Base-by-base conservation (phyloP, 1,284 basidiomycete genomes). In the Rhizopogon parksii region DNA sequence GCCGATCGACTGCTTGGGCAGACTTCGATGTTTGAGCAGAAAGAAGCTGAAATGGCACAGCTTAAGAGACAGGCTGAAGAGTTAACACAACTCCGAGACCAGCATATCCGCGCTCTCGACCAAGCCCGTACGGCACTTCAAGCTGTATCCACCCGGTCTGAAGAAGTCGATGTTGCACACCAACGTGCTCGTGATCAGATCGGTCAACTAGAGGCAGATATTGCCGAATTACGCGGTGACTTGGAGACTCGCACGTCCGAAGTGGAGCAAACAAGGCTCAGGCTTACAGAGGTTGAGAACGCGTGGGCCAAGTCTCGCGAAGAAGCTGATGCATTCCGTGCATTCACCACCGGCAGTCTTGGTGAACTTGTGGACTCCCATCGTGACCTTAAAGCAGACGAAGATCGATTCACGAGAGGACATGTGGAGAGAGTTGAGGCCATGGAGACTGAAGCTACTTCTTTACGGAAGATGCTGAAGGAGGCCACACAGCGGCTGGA, bases 261-360 rank as follows among this genome's bases (percentile, higher is more conserved):
- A 65, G 78, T 82, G 6, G 91, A 93, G 55, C 68, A 77, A n/a
- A 75, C 84, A 1, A 76, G 79, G 38, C 68, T 73, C 8, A 77
- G 84, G 49, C 70, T 91, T 40, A 73, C 77, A 19, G 89, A 94
- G 55, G 82, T 85, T 12, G 90, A 95, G 66, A 88, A 87, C 59
- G 80, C 86, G 8, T 94, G 90, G 86, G 80, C 88, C 27, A 88
- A 88, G 65, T 90, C 90, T 36, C 81, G 91, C 8, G 90, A 95
- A 67, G 93, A 96, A 71, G 89, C 91, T 4, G 90, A 93, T 64
- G 82, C 84, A 2, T 82, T 93, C 66, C 78, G 91, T 45, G 83
- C 84, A 7, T 73, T 94, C 40, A 94, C 91, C 2, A 91, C 89
- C 0, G 85, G 86, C 38, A 79, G 85, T 55, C 76, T 97, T 2